Base-by-base conservation (phyloP, 2,329 filamentous ascomycete species). In the Phyllosticta capitalensis region DNA sequence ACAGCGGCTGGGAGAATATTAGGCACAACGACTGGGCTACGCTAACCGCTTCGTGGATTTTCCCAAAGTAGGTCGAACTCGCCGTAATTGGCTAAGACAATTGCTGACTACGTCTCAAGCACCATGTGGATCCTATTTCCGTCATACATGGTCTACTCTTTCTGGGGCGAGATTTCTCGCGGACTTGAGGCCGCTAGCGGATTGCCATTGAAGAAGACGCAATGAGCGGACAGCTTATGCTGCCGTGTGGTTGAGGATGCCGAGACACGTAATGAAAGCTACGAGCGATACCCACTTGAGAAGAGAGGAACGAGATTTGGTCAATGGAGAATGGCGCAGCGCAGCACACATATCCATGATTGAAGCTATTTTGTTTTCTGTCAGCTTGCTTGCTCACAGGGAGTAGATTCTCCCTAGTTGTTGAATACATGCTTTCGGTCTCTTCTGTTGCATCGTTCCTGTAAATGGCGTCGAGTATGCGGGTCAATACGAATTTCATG, bases 71-170 rank as follows among this genome's bases (percentile, higher is more conserved):
- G 75, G 81, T 74, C 9, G 1, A 20, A 21, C 60, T 20, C 5
- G 30, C 21, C 26, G 33, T 50, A 1, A 10, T 38, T 19, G 17
- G 21, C 53, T 45, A 55, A 63, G 70, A 60, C 3, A 26, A 26
- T 26, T 61, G 55, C 61, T 56, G 14, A 57, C 33, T 38, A 38
- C 20, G 26, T 9, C n/a, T 7, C 9, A 61, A 86, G 83, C 69
- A 83, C 82, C 38, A 73, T 81, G 7, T 89, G 86, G 86, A 72
- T 89, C 61, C 65, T 86, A 10, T 77, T 88, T 51, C 84, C 86
- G 1, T 67, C 73, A 0, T 87, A 87, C 65, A 84, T 86, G 72
- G 78, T 79, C 17, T 82, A 84, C 66, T 72, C 81, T 9, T 81
- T 85, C 61, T 83, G 81, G 9, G 68, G 69, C 48, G 85, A 89